Base-by-base conservation (phyloP, 257 asterid species). In the Solanum sitiens region DNA sequence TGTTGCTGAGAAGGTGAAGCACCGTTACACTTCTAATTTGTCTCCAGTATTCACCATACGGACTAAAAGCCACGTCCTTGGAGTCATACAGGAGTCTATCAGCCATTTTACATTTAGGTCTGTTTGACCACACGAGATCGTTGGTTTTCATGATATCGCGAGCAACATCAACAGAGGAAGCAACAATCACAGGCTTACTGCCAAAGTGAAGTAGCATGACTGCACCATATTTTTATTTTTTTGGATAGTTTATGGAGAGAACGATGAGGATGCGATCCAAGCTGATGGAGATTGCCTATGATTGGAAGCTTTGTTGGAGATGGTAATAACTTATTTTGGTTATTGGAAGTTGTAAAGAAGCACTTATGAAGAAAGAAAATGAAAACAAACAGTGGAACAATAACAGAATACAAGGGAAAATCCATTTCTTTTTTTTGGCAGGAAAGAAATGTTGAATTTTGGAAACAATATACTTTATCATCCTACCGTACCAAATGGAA, bases 131-230 rank as follows among this genome's bases (percentile, higher is more conserved):
- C 2, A 83, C 35, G 0, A 47, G 45, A 68, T 89, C 88, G 8
- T 89, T 50, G 23, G 84, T 89, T 84, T 90, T 94, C 95, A 93
- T 88, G 91, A 94, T 88, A 87, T 92, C 87, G 2, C 70, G 39
- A 2, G 98, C 96, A 84, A 89, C 95, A 4, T 89, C 87, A 1
- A 93, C 93, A 12, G 96, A 93, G 11, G 93, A 93, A 42, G 91
- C 87, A 2, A 94, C 39, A 25, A 94, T 30, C 61, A 90, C 91
- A 8, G 94, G 98, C 67, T 11, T 25, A 15, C 73, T 88, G 8
- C 96, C 98, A 1, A 93, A 89, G 86, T 89, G 89, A 5, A 94
- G 93, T 47, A 94, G 92, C 93, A 94, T 92, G 21, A 93, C 6
- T 11, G 94, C 92, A 4, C 95, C 95, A 74, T 90, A 27, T 77